A percentile compares a stretch with the other conserved stretches of the same genome.
Evolutionary conservation across 2,329 filamentous ascomycete genomes (phyloP).

Genomic region (Beauveria caledonica): DNA sequence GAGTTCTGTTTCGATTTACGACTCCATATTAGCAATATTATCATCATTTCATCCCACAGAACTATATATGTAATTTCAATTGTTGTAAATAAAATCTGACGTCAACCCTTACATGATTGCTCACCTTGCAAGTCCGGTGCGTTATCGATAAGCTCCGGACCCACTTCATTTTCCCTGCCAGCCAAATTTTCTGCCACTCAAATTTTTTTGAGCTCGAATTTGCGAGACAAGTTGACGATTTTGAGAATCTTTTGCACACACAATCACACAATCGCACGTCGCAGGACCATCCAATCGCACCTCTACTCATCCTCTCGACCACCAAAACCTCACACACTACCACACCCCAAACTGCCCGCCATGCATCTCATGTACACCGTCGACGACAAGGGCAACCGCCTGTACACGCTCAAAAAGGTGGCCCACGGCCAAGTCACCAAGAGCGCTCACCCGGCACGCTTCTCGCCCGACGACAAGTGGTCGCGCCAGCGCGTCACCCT

Average conservation of each 20-base stretch:
- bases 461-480: slow-evolving; percentile 98
- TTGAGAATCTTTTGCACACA: neutral
- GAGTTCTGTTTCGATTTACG: neutral
- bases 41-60: neutral
- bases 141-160: slow-evolving; percentile 11
- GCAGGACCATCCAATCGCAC: neutral
- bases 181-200: slow-evolving; percentile 8
- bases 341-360: neutral
- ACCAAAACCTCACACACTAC: neutral
- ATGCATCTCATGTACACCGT: slow-evolving; percentile 76
- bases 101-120: neutral
- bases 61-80: neutral
- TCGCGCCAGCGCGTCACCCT: slow-evolving; percentile 90
- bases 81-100: neutral
- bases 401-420: slow-evolving; percentile 94
- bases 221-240: neutral
- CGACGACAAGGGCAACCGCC: slow-evolving; percentile 72
- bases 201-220: neutral
- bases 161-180: neutral
- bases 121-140: no score
- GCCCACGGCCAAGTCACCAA: slow-evolving; percentile 79
- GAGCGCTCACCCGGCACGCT: slow-evolving; percentile 90
- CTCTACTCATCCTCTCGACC: neutral
- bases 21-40: neutral
- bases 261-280: no score